phyloP scores from a whole-genome alignment of 108 stramenopile genomes.

The Nannochloropsis granulata region DNA sequence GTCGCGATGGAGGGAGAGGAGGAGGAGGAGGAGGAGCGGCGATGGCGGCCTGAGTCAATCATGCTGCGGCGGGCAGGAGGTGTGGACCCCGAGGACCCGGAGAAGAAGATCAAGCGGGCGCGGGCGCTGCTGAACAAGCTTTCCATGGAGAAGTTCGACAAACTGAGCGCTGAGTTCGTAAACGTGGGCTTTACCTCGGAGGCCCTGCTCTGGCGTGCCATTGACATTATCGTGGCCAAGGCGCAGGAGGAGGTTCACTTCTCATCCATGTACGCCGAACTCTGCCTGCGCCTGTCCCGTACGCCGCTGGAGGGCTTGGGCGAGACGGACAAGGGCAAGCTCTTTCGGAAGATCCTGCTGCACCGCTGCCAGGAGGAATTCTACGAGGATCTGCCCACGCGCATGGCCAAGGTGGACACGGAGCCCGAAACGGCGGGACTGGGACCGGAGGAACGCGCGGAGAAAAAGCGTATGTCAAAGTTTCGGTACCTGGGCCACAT shows the following conservation, averaged over 20 bases:
- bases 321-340: conserved; percentile 21
- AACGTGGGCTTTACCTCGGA: conserved; percentile 3
- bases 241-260: conserved; percentile 32
- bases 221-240: conserved; percentile 25
- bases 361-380: conserved; percentile 27
- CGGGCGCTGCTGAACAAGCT: conserved; percentile 28
- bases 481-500: conserved; percentile 25
- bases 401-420: neutral
- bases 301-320: conserved; percentile 9
- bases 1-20: too few species aligned
- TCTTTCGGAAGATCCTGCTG: conserved; percentile 27
- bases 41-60: neutral
- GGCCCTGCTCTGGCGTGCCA: conserved; percentile 1
- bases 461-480: conserved; percentile 18
- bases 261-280: conserved; percentile 31
- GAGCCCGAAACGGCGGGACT: neutral
- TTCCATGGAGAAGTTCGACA: conserved; percentile 26
- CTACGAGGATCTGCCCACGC: conserved; percentile 4
- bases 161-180: conserved; percentile 16
- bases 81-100: neutral
- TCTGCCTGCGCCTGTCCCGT: conserved; percentile 12
- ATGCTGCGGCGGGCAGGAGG: neutral
- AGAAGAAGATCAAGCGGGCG: conserved; percentile 12
- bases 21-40: too few species aligned
- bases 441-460: conserved; percentile 7